phyloP scores from a whole-genome alignment of 2,329 filamentous ascomycete genomes.

The Penicillium oxalicum region DNA sequence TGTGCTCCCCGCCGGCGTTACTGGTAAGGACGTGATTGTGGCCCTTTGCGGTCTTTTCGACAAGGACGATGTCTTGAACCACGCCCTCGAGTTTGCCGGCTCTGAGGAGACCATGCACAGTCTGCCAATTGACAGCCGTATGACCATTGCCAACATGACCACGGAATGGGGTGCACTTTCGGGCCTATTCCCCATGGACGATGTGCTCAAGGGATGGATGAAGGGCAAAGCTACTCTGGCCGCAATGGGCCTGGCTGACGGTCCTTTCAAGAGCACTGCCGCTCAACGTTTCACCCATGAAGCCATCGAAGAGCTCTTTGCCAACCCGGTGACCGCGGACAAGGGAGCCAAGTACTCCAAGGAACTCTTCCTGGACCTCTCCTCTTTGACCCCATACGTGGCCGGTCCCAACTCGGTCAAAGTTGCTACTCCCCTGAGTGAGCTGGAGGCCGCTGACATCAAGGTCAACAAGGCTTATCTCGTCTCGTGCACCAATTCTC shows the following conservation, averaged over 20 bases:
- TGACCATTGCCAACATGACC: constrained; percentile 70
- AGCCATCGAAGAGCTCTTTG: constrained; percentile 64
- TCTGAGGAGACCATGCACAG: constrained; percentile 69
- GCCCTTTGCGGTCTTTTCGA: constrained; percentile 82
- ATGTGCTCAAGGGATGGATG: constrained; percentile 65
- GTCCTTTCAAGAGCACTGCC: constrained; percentile 43
- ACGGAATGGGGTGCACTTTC: constrained; percentile 73
- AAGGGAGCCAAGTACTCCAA: constrained; percentile 77
- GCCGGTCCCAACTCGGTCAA: constrained; percentile 90
- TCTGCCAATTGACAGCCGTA: constrained; percentile 64
- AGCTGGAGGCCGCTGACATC: constrained; percentile 69
- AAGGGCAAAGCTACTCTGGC: constrained; percentile 67
- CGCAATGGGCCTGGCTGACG: constrained; percentile 53
- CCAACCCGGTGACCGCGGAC: constrained; percentile 64
- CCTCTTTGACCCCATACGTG: constrained; percentile 76
- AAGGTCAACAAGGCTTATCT: constrained; percentile 78
- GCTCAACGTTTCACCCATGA: constrained; percentile 64
- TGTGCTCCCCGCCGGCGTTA: constrained; percentile 68
- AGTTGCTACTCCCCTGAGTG: constrained; percentile 67
- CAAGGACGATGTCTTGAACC: constrained; percentile 82
- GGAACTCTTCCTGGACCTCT: constrained; percentile 71
- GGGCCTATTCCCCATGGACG: constrained; percentile 76
- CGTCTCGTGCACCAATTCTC: constrained; percentile 82
- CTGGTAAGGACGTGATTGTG: constrained; percentile 90
- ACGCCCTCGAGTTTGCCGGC: constrained; percentile 81